Evolutionary conservation across 106 monocot genomes (phyloP).

Genomic region (Alisma plantagoaquatica): DNA sequence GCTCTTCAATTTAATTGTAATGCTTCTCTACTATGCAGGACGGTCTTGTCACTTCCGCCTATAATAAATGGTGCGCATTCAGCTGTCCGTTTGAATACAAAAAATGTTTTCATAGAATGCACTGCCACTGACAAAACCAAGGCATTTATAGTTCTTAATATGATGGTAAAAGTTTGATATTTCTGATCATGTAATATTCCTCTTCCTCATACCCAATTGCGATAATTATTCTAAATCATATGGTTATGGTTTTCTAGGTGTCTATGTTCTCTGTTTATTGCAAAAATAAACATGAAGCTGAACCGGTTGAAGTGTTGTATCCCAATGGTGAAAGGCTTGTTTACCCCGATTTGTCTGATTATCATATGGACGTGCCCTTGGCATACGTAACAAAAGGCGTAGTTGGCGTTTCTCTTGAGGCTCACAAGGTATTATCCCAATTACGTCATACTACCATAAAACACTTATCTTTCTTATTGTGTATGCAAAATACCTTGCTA

Average conservation of each 20-base stretch:
- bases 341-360: slow-evolving; percentile 77
- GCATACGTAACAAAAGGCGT: slow-evolving; percentile 39
- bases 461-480: too few relatives aligned
- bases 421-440: slow-evolving; percentile 47
- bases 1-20: neutral
- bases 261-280: slow-evolving; percentile 97
- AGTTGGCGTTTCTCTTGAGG: slow-evolving; percentile 63
- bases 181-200: too few relatives aligned
- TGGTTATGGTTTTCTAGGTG: too few relatives aligned
- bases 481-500: too few relatives aligned
- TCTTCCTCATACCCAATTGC: too few relatives aligned
- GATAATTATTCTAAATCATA: too few relatives aligned
- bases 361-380: slow-evolving; percentile 52
- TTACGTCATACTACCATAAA: too few relatives aligned
- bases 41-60: slow-evolving; percentile 84
- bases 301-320: slow-evolving; percentile 78
- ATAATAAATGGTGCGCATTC: slow-evolving; percentile 98
- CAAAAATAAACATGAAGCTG: slow-evolving; percentile 82
- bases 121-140: slow-evolving; percentile 97
- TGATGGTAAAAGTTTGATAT: slow-evolving; percentile 62
- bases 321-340: slow-evolving; percentile 39
- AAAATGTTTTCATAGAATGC: slow-evolving; percentile 92
- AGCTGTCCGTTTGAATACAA: slow-evolving; percentile 70
- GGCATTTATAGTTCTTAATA: slow-evolving; percentile 90
- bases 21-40: slow-evolving; percentile 24